A percentile compares a stretch with the other conserved stretches of the same genome.
phyloP scores from a whole-genome alignment of 2,329 filamentous ascomycete species.

The Trichoderma simmonsii region DNA sequence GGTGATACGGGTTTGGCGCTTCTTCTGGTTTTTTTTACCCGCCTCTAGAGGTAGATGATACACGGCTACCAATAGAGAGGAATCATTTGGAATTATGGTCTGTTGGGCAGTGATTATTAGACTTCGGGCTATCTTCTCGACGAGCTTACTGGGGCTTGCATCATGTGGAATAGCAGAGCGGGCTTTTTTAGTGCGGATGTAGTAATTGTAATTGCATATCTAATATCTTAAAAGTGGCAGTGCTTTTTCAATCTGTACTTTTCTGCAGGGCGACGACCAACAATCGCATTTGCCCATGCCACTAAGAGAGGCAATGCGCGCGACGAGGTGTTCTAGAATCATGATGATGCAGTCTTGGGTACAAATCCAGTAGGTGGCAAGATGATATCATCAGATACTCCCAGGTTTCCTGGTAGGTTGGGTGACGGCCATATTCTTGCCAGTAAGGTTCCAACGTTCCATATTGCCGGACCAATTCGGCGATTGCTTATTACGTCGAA shows the following conservation, averaged over 20 bases:
- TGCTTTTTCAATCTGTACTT: background rate
- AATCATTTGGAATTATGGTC: background rate
- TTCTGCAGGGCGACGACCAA: background rate
- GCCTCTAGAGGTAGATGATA: background rate
- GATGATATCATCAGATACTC: background rate
- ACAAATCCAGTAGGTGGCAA: conserved; percentile 1
- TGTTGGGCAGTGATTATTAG: background rate
- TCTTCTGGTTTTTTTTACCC: background rate
- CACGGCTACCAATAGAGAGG: background rate
- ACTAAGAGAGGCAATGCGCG: background rate
- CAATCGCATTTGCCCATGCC: background rate
- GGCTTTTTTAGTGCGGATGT: background rate
- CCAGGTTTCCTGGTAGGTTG: background rate
- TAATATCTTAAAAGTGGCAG: background rate
- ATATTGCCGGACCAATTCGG: background rate
- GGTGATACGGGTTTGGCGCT: conserved; percentile 6
- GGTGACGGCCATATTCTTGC: background rate
- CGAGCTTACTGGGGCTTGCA: background rate
- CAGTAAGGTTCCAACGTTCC: background rate
- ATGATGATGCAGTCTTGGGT: background rate
- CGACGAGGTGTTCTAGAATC: background rate
- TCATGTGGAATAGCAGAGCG: background rate
- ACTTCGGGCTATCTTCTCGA: background rate
- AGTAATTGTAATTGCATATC: background rate
- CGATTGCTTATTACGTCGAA: background rate